Conservation (phyloP, 1,284 basidiomycete genomes). For the Ustilago xerochloae region DNA sequence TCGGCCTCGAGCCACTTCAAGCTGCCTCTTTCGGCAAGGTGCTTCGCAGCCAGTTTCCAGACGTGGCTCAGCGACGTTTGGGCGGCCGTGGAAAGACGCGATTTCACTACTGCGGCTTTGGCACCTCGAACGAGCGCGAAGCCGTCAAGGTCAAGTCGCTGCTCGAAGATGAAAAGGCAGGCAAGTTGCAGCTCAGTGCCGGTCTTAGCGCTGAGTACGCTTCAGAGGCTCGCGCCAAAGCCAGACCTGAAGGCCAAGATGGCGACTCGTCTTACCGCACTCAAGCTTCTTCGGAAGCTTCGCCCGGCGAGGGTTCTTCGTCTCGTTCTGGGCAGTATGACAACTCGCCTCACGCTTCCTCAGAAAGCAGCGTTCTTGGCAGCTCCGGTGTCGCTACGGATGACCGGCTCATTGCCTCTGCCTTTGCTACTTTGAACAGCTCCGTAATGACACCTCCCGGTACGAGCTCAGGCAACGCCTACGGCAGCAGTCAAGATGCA, state of each 20-base stretch:
- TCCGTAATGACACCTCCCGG: slow-evolving; percentile 33
- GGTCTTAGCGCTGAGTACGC: slow-evolving; percentile 45
- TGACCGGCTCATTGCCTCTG: slow-evolving; percentile 40
- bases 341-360: slow-evolving; percentile 27
- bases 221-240: slow-evolving; percentile 20
- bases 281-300: slow-evolving; percentile 16
- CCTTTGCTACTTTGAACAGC: slow-evolving; percentile 49
- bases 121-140: slow-evolving; percentile 50
- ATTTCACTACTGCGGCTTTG: slow-evolving; percentile 54
- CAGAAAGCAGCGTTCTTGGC: slow-evolving; percentile 18
- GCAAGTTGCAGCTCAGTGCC: slow-evolving; percentile 47
- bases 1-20: slow-evolving; percentile 47
- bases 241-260: slow-evolving; percentile 31
- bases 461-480: slow-evolving; percentile 14
- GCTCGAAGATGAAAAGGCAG: slow-evolving; percentile 50
- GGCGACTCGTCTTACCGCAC: slow-evolving; percentile 20
- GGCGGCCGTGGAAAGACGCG: slow-evolving; percentile 53
- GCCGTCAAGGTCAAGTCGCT: slow-evolving; percentile 50
- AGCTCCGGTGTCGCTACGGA: slow-evolving; percentile 15
- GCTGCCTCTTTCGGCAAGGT: slow-evolving; percentile 54
- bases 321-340: slow-evolving; percentile 16
- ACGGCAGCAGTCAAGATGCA: slow-evolving; percentile 13
- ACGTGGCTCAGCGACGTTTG: slow-evolving; percentile 43
- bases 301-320: slow-evolving; percentile 7
- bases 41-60: slow-evolving; percentile 48